phyloP scores from a whole-genome alignment of 2,329 filamentous ascomycete genomes.

The Coleophoma eucalyptorum region DNA sequence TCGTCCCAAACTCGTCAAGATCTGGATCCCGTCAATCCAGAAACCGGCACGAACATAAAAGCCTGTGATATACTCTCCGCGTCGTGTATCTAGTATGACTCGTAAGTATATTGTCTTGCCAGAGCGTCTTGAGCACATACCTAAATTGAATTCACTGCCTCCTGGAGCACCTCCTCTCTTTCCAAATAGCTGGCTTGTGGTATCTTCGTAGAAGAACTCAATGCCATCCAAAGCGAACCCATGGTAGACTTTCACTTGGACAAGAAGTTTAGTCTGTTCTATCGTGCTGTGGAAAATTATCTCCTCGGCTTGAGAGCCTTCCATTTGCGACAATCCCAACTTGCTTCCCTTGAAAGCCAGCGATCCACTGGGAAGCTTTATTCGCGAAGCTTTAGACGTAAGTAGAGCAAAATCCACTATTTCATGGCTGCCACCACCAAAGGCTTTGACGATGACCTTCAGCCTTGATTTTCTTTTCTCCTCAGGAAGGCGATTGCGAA shows the following conservation, averaged over 20 bases:
- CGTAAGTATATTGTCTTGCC: too few species aligned
- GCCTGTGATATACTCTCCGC: constrained; percentile 82
- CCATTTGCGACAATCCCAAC: constrained; percentile 68
- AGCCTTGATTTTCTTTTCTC: constrained; percentile 68
- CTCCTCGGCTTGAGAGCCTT: constrained; percentile 67
- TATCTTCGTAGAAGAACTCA: constrained; percentile 91
- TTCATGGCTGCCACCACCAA: constrained; percentile 68
- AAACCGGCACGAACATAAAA: constrained; percentile 77
- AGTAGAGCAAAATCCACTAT: constrained; percentile 74
- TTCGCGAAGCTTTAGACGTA: constrained; percentile 62
- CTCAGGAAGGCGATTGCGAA: constrained; percentile 68
- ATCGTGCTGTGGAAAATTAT: constrained; percentile 69
- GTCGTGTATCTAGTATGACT: constrained; percentile 61
- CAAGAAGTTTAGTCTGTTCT: constrained; percentile 69
- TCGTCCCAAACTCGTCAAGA: constrained; percentile 84
- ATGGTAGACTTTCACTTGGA: constrained; percentile 71
- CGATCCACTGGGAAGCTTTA: constrained; percentile 74
- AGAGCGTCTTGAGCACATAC: constrained; percentile 40
- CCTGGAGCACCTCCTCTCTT: constrained; percentile 68
- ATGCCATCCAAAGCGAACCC: constrained; percentile 77
- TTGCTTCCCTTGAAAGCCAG: constrained; percentile 72
- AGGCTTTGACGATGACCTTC: constrained; percentile 71
- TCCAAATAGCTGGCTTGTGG: constrained; percentile 80
- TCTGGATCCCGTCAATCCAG: constrained; percentile 86
- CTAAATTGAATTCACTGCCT: constrained; percentile 72